A percentile compares a stretch with the other conserved stretches of the same genome.
Conservation (phyloP, 2,329 filamentous ascomycete species). For the Talaromyces sp. region DNA sequence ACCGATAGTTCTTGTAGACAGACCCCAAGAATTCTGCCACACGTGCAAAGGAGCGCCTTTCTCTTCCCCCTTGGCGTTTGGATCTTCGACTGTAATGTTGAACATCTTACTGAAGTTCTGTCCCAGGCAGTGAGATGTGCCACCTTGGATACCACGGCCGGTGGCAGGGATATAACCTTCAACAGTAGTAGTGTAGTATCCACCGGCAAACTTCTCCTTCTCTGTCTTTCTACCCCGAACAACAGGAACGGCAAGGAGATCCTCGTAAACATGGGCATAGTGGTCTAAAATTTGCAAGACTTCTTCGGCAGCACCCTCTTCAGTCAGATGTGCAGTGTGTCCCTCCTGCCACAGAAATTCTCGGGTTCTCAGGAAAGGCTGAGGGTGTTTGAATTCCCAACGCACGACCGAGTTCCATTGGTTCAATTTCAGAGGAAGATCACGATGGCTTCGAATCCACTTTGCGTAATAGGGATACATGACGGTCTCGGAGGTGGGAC, state of each 20-base stretch:
- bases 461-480: slow-evolving; percentile 97
- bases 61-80: slow-evolving; percentile 62
- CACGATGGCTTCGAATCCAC: slow-evolving; percentile 94
- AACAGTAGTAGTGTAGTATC: slow-evolving; percentile 92
- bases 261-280: slow-evolving; percentile 87
- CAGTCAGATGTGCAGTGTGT: slow-evolving; percentile 84
- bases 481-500: slow-evolving; percentile 67
- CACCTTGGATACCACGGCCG: slow-evolving; percentile 93
- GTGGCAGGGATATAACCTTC: slow-evolving; percentile 96
- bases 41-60: slow-evolving; percentile 77
- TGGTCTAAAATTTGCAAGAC: slow-evolving; percentile 89
- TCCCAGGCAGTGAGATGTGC: slow-evolving; percentile 86
- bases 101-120: slow-evolving; percentile 99
- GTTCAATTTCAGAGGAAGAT: slow-evolving; percentile 88
- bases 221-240: slow-evolving; percentile 93
- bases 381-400: slow-evolving; percentile 94
- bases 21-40: slow-evolving; percentile 99
- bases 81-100: slow-evolving; percentile 94
- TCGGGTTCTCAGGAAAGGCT: slow-evolving; percentile 79
- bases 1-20: slow-evolving; percentile 94
- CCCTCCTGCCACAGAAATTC: slow-evolving; percentile 99
- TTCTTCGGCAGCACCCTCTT: slow-evolving; percentile 74
- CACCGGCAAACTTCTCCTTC: slow-evolving; percentile 96
- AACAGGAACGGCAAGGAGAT: slow-evolving; percentile 90
- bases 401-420: slow-evolving; percentile 96